These are phyloP conservation scores for Rhodosporidiobolus sp. DNA, from an alignment of 768 basidiomycete genomes.

Conservation along the genomic window DNA sequence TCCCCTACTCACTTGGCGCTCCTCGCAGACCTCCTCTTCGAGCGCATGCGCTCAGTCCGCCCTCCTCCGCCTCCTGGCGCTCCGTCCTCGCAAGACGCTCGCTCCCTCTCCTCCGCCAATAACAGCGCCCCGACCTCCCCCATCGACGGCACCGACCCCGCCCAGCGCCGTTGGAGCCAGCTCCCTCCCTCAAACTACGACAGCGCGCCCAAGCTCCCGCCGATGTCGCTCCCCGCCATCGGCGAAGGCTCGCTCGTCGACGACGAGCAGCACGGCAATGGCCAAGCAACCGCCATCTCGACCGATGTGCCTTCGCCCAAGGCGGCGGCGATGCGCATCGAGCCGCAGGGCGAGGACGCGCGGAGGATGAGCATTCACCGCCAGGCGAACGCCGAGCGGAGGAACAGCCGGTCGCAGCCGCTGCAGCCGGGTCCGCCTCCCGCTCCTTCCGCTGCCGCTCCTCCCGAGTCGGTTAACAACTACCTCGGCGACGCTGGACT, in stretches of 20 bases:
- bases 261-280: background rate
- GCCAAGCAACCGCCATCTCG: background rate
- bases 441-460: background rate
- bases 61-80: background rate
- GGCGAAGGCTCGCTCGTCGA: slow-evolving; percentile 24
- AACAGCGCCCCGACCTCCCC: slow-evolving; percentile 14
- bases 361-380: slow-evolving; percentile 3
- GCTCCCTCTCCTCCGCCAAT: slow-evolving; percentile 2
- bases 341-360: background rate
- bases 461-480: background rate
- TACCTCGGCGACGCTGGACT: slow-evolving; percentile 11
- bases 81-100: background rate
- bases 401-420: slow-evolving; percentile 5
- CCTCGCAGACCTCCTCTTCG: slow-evolving; percentile 37
- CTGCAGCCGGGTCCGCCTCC: slow-evolving; percentile 1
- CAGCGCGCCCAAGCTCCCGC: slow-evolving; percentile 5
- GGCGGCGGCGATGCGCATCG: background rate
- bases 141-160: background rate
- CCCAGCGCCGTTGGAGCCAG: slow-evolving; percentile 8
- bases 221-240: slow-evolving; percentile 30
- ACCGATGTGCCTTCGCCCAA: background rate
- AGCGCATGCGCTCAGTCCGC: slow-evolving; percentile 37
- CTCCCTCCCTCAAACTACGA: background rate
- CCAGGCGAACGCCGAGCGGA: background rate
- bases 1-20: background rate